Evolutionary conservation across 805 yeast genomes (phyloP), one percentile per base, ranked within the genome.

Genomic region (Nematodospora valgi): DNA sequence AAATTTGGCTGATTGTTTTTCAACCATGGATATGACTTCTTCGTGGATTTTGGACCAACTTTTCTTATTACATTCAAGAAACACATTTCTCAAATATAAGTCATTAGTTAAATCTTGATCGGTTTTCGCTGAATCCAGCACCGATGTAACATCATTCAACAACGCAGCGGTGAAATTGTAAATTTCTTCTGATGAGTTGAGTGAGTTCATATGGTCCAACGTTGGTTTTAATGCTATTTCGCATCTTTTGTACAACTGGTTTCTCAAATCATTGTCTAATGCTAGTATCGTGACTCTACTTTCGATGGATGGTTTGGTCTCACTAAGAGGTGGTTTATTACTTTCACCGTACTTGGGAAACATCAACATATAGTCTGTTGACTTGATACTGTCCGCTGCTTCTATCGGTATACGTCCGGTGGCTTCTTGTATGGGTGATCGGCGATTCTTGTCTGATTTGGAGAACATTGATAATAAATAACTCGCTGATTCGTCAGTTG

Each of bases 211-310:
- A 35, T 57, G 39, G 2, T 43, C 43, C 3, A 54, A 23, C 0
- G 62, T 55, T 7, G 58, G 52, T 6, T 26, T 28, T 39, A 59
- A 46, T 2, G 56, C 50, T 13, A 12, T 11, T 10, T 9, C 4
- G 23, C 40, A 27, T 20, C 37, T 23, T 18, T 37, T 19, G 14
- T 32, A 13, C 17, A 32, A 24, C 19, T 24, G 23, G 8, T 17
- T 23, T 12, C 24, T 32, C 4, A 32, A 14, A 24, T 32, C 29
- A 7, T 16, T 17, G 13, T 23, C n/a, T 5, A 32, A 18, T 18
- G 35, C n/a, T 13, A n/a, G n/a, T n/a, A n/a, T n/a, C n/a, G n/a
- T n/a, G n/a, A n/a, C n/a, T n/a, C n/a, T n/a, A n/a, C n/a, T n/a
- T n/a, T n/a, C n/a, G n/a, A n/a, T n/a, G n/a, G n/a, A n/a, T n/a